Evolutionary conservation across 176 grass and related monocot species (phyloP).

Genomic region (Tillandsia fasciculata): DNA sequence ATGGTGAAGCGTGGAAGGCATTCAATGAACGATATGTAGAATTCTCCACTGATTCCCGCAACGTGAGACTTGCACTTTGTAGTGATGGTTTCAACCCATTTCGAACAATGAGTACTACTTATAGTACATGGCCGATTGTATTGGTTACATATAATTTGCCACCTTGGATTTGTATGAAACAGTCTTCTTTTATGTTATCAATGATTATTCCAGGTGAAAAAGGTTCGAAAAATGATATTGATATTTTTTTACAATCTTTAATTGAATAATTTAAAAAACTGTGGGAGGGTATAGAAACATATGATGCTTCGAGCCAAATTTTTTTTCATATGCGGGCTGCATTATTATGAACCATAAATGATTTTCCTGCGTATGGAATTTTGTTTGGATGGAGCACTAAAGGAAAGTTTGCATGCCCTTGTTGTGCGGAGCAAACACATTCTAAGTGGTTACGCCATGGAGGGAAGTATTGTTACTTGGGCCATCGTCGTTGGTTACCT

Average conservation of each 20-base stretch:
- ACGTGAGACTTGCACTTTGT: no score
- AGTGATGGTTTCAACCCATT: no score
- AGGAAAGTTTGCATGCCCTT: conserved; percentile 4
- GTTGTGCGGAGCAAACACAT: conserved; percentile 7
- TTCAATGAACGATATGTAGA: no score
- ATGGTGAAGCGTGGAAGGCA: no score
- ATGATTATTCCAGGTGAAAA: no score
- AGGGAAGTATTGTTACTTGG: conserved; percentile 5
- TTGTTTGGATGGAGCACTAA: conserved; percentile 12
- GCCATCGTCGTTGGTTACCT: background rate
- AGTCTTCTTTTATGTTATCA: no score
- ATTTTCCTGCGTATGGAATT: conserved; percentile 17
- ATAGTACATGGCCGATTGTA: no score
- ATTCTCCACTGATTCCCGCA: no score
- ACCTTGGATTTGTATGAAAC: no score
- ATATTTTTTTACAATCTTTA: background rate
- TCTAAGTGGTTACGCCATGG: background rate
- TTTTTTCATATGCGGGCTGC: background rate
- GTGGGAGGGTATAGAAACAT: background rate
- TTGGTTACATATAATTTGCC: no score
- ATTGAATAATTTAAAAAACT: background rate
- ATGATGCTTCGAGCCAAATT: no score
- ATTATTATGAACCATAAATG: conserved; percentile 6
- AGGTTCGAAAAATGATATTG: background rate
- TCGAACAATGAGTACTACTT: no score